Evolutionary conservation across 306 rosid species (phyloP).

Genomic region (Cotoneaster glaucophyllus): DNA sequence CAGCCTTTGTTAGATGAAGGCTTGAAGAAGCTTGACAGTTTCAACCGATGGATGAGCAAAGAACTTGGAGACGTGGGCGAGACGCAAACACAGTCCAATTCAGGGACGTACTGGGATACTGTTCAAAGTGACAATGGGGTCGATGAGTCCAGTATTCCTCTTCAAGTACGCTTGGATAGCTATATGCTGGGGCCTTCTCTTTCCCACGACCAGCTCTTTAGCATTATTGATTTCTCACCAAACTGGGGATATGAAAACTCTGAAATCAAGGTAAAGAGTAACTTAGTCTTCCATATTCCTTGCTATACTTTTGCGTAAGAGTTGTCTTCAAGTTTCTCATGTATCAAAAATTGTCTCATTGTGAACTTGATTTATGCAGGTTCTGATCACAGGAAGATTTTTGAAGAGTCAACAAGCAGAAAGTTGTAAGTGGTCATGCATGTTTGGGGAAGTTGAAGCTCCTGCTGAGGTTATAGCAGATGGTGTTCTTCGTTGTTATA

Average conservation of each 20-base stretch:
- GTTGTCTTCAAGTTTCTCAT: conserved; percentile 1
- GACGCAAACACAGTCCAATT: conserved; percentile 46
- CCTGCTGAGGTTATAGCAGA: conserved; percentile 56
- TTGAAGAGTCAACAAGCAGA: conserved; percentile 47
- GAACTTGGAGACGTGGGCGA: conserved; percentile 77
- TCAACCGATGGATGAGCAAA: conserved; percentile 76
- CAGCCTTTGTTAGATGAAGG: conserved; percentile 50
- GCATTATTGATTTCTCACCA: conserved; percentile 77
- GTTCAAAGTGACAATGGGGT: conserved; percentile 52
- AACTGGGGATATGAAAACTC: conserved; percentile 67
- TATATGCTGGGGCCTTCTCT: conserved; percentile 64
- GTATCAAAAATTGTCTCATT: neutral
- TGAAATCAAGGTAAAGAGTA: conserved; percentile 49
- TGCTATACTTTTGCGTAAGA: neutral
- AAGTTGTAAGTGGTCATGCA: conserved; percentile 67
- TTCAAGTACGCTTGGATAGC: conserved; percentile 46
- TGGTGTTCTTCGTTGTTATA: conserved; percentile 71
- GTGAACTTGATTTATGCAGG: conserved; percentile 31
- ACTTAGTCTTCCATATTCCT: conserved; percentile 14
- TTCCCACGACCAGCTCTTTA: conserved; percentile 74
- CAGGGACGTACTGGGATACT: conserved; percentile 56
- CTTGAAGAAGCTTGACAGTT: conserved; percentile 73
- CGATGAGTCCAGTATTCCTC: conserved; percentile 38
- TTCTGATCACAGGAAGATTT: conserved; percentile 68
- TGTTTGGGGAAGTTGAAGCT: conserved; percentile 93